Evolutionary conservation across 176 grass and related monocot genomes (phyloP), one percentile per base, ranked within the genome.

Genomic region (Raddia distichophylla): DNA sequence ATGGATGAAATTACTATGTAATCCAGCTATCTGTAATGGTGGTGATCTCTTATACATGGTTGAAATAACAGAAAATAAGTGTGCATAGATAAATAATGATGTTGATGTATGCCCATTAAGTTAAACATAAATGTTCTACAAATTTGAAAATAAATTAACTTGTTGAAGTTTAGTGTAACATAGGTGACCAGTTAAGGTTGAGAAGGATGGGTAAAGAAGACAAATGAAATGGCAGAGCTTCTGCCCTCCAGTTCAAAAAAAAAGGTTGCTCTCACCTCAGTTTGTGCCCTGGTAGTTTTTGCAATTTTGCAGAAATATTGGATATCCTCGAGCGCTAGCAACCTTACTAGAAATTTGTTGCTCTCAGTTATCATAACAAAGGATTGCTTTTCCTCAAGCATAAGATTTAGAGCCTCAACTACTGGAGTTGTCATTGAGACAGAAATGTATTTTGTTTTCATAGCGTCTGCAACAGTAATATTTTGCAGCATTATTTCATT

Each of bases 391-490:
- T 93, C 84, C 18, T 14, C 57, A 67, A 94, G 65, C 92, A 98
- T 98, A 43, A 93, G 77, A 79, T 85, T 85, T 80, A 94, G 69
- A 18, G 80, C 90, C 66, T 88, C 91, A 22, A 86, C 68, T 85
- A 89, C 45, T 60, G 84, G 54, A 79, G 88, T 93, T 59, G 75
- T 74, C 78, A 89, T 34, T 50, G 88, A 89, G 12, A 94, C 71
- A 67, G 90, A 89, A 58, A 83, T 47, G 73, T 84, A 98, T 66
- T 79, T 94, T 60, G 81, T 92, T 86, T 84, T 93, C 92, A 98
- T 91, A 67, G 78, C 92, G 69, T 93, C 84, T n/a, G 86, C 85
- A 74, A 93, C 90, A 68, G 74, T 91, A 60, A 98, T 49, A 65
- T 71, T 93, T 85, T 85, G 75, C 10, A 77, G 84, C 48, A 89